A percentile compares a stretch with the other conserved stretches of the same genome.
Conservation (phyloP, 805 yeast species). For the Candida sakaeoensis region DNA sequence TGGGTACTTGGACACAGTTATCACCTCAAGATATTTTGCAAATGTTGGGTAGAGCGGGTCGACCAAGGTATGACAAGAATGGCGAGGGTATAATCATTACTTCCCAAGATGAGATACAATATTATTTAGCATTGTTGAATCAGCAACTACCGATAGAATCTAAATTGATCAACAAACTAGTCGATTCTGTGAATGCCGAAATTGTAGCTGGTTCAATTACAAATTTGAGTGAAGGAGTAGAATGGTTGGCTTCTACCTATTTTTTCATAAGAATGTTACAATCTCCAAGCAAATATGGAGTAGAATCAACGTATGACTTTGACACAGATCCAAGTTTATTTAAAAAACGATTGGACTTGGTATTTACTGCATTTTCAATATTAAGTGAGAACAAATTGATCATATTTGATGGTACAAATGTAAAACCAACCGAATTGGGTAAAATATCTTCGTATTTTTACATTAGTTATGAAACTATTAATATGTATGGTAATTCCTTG, state of each 20-base stretch:
- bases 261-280: slow-evolving; percentile 72
- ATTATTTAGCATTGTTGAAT: slow-evolving; percentile 84
- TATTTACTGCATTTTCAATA: slow-evolving; percentile 69
- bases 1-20: slow-evolving; percentile 85
- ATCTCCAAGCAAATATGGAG: slow-evolving; percentile 72
- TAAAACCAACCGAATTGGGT: slow-evolving; percentile 61
- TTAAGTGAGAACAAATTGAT: slow-evolving; percentile 58
- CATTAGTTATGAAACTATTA: slow-evolving; percentile 71
- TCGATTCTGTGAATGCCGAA: slow-evolving; percentile 84
- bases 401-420: slow-evolving; percentile 51
- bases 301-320: slow-evolving; percentile 56
- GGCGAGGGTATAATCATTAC: slow-evolving; percentile 96
- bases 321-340: slow-evolving; percentile 43
- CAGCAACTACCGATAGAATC: slow-evolving; percentile 93
- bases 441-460: slow-evolving; percentile 83
- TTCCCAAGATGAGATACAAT: slow-evolving; percentile 77
- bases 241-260: slow-evolving; percentile 80
- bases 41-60: slow-evolving; percentile 98
- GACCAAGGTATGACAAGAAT: slow-evolving; percentile 87
- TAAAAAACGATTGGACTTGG: slow-evolving; percentile 60
- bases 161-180: slow-evolving; percentile 65
- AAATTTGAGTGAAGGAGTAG: slow-evolving; percentile 60
- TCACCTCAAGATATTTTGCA: slow-evolving; percentile 93
- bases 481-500: slow-evolving; percentile 57
- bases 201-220: slow-evolving; percentile 67